Evolutionary conservation across 352 stramenopile genomes (phyloP).

Genomic region (Phytophthora cajani): DNA sequence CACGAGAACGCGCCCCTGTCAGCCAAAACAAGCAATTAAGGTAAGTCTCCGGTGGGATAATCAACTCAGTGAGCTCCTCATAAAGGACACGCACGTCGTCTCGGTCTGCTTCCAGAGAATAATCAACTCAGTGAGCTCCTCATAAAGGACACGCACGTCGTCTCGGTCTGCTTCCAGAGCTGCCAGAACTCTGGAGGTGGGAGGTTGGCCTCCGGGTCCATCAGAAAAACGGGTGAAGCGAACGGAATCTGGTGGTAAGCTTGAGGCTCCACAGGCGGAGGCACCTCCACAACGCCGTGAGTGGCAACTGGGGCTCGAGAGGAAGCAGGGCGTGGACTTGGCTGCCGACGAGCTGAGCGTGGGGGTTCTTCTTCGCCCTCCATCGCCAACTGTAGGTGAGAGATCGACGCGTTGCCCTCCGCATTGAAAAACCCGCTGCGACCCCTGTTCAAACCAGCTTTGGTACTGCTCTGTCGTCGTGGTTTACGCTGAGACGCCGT

Average conservation of each 20-base stretch:
- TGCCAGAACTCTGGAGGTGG: constrained; percentile 37
- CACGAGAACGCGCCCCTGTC: constrained; percentile 79
- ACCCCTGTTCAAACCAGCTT: constrained; percentile 25
- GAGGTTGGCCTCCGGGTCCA: constrained; percentile 44
- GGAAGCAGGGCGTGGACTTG: constrained; percentile 18
- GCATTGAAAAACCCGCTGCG: constrained; percentile 51
- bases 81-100: constrained; percentile 52
- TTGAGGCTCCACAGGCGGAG: constrained; percentile 15
- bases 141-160: constrained; percentile 44
- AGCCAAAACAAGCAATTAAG: neutral
- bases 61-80: neutral
- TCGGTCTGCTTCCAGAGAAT: constrained; percentile 61
- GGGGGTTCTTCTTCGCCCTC: constrained; percentile 26
- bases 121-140: neutral
- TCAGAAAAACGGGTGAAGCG: constrained; percentile 63
- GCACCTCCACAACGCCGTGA: constrained; percentile 11
- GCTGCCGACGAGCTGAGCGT: constrained; percentile 16
- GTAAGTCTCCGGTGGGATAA: neutral
- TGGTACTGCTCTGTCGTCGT: constrained; percentile 8
- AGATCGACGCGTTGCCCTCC: constrained; percentile 41
- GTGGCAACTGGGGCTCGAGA: constrained; percentile 8
- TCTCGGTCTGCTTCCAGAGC: constrained; percentile 68
- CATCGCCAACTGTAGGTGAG: constrained; percentile 31
- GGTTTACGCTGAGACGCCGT: constrained; percentile 15
- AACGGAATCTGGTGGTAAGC: constrained; percentile 53